Conservation (phyloP, 1,284 basidiomycete genomes). For the Laetiporus sulphureus region DNA sequence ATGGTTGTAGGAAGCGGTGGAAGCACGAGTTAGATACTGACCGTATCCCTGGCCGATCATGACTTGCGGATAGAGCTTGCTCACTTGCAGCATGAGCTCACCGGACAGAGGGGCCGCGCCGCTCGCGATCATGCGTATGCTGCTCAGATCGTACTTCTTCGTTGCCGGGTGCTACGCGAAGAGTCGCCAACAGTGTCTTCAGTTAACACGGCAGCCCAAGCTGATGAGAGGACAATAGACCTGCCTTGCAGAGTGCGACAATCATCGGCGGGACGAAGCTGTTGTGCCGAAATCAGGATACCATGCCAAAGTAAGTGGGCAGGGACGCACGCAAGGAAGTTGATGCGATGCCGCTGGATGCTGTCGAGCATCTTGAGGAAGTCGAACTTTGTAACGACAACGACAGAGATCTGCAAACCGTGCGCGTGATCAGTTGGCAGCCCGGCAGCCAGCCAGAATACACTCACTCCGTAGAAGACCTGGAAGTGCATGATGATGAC, state of each 20-base stretch:
- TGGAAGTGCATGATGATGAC: slow-evolving; percentile 45
- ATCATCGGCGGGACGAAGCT: slow-evolving; percentile 66
- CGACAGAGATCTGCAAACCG: slow-evolving; percentile 33
- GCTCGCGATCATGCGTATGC: slow-evolving; percentile 52
- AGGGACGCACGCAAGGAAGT: slow-evolving; percentile 51
- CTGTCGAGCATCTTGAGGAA: slow-evolving; percentile 62
- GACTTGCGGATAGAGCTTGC: slow-evolving; percentile 48
- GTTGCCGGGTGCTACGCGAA: slow-evolving; percentile 51
- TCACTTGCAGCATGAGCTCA: slow-evolving; percentile 53
- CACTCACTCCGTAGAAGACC: slow-evolving; percentile 41
- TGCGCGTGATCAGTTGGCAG: slow-evolving; percentile 14
- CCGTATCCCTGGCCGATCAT: slow-evolving; percentile 66
- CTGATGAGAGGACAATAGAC: slow-evolving; percentile 6
- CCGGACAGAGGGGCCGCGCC: slow-evolving; percentile 72
- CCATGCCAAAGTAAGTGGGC: slow-evolving; percentile 7
- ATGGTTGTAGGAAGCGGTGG: too few species aligned
- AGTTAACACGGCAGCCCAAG: too few species aligned
- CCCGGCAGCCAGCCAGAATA: too few species aligned
- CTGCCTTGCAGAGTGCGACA: slow-evolving; percentile 54
- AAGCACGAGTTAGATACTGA: too few species aligned
- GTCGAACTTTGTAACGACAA: slow-evolving; percentile 69
- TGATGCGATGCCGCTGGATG: slow-evolving; percentile 61
- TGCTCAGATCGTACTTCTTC: slow-evolving; percentile 60
- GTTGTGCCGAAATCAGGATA: slow-evolving; percentile 16
- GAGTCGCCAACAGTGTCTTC: neutral